Conservation (phyloP, 805 yeast species). For the Peterozyma toletana region DNA sequence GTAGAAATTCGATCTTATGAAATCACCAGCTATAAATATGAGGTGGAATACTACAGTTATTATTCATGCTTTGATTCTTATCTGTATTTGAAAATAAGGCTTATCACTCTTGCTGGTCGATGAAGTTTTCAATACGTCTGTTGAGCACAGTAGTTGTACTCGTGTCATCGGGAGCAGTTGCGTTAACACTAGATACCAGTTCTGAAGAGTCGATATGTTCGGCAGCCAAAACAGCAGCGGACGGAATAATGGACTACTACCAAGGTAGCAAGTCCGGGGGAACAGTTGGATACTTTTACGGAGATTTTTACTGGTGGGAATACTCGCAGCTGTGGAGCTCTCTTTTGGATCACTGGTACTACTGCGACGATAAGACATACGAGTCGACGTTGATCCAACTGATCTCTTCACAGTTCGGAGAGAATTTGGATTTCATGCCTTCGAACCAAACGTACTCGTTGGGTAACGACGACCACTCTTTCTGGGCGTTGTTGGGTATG, state of each 20-base stretch:
- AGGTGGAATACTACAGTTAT: too few species aligned
- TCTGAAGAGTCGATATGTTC: slow-evolving; percentile 31
- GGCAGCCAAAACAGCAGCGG: slow-evolving; percentile 26
- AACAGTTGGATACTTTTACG: slow-evolving; percentile 34
- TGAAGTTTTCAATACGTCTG: too few species aligned
- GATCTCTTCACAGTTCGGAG: slow-evolving; percentile 34
- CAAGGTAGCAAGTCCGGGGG: slow-evolving; percentile 35
- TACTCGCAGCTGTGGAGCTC: slow-evolving; percentile 47
- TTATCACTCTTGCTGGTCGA: too few species aligned
- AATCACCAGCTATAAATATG: too few species aligned
- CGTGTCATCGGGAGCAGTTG: too few species aligned
- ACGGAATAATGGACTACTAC: slow-evolving; percentile 39
- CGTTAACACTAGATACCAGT: slow-evolving; percentile 23
- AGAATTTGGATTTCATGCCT: slow-evolving; percentile 49
- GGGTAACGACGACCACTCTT: slow-evolving; percentile 70
- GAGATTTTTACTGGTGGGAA: slow-evolving; percentile 47
- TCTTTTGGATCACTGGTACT: slow-evolving; percentile 30
- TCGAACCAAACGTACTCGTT: slow-evolving; percentile 58
- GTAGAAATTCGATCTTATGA: too few species aligned
- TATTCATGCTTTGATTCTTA: too few species aligned
- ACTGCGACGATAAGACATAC: slow-evolving; percentile 29
- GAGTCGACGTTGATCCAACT: slow-evolving; percentile 25
- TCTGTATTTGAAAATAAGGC: too few species aligned
- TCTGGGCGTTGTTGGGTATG: slow-evolving; percentile 61
- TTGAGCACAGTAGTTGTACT: too few species aligned